Percentiles rank a stretch among this genome's conserved stretches.
Conservation (phyloP, 768 basidiomycete species). For the Candolleomyces efflorescens region DNA sequence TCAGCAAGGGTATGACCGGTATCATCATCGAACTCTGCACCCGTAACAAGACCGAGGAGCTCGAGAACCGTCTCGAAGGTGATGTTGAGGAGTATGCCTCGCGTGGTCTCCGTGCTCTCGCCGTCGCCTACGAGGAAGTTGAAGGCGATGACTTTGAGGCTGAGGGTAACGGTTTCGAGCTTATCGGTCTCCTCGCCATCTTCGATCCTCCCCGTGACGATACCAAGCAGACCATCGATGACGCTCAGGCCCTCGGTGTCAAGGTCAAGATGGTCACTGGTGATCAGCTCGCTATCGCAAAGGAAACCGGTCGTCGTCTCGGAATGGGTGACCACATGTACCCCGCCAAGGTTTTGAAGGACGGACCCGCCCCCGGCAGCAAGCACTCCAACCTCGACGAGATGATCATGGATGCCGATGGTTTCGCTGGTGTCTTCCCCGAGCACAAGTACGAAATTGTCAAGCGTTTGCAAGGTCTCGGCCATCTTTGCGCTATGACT, state of each 20-base stretch:
- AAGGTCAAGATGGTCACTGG: slow-evolving; percentile 99
- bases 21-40: slow-evolving; percentile 96
- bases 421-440: slow-evolving; percentile 98
- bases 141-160: slow-evolving; percentile 77
- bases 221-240: slow-evolving; percentile 99
- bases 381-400: slow-evolving; percentile 86
- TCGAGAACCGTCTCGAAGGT: slow-evolving; percentile 86
- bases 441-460: slow-evolving; percentile 99
- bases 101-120: slow-evolving; percentile 96
- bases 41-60: slow-evolving; percentile 91
- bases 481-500: slow-evolving; percentile 97
- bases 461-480: slow-evolving; percentile 95
- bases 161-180: slow-evolving; percentile 95
- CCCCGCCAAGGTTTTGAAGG: slow-evolving; percentile 95
- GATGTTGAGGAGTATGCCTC: slow-evolving; percentile 95
- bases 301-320: slow-evolving; percentile 98
- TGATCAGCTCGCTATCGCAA: slow-evolving; percentile 98
- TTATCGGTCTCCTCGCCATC: slow-evolving; percentile 96
- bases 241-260: slow-evolving; percentile 93
- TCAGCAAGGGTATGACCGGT: slow-evolving; percentile 99
- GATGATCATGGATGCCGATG: slow-evolving; percentile 99
- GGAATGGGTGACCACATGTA: slow-evolving; percentile 99
- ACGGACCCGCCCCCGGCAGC: slow-evolving; percentile 85
- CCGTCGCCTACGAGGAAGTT: slow-evolving; percentile 93
- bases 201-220: slow-evolving; percentile 97